A percentile compares a stretch with the other conserved stretches of the same genome.
Conservation (phyloP, 2,329 filamentous ascomycete genomes). For the Cucurbitaria berberidis region DNA sequence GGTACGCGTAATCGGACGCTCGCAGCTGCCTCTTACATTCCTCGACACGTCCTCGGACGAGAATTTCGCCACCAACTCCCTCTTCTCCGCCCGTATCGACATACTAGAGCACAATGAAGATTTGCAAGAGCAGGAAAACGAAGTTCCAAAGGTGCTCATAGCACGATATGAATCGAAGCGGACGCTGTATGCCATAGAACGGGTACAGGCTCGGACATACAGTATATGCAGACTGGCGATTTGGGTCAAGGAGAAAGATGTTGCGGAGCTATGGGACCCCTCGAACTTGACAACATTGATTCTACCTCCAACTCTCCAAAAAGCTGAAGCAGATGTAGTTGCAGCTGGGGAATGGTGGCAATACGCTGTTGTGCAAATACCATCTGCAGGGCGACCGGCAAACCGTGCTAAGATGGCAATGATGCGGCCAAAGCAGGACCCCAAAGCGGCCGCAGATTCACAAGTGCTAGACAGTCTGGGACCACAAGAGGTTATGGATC, state of each 20-base stretch:
- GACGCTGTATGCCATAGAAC: slow-evolving; percentile 80
- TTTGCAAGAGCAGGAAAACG: slow-evolving; percentile 2
- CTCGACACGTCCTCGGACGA: slow-evolving; percentile 41
- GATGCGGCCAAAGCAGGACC: slow-evolving; percentile 28
- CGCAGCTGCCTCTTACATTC: slow-evolving; percentile 47
- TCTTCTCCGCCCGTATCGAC: slow-evolving; percentile 45
- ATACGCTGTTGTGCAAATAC: slow-evolving; percentile 29
- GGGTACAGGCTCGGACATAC: slow-evolving; percentile 66
- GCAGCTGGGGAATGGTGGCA: slow-evolving; percentile 40
- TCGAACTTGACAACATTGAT: slow-evolving; percentile 57
- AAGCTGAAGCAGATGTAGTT: not conserved
- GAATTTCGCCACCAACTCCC: slow-evolving; percentile 31
- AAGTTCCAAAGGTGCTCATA: slow-evolving; percentile 39
- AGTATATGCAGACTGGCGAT: slow-evolving; percentile 70
- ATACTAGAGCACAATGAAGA: slow-evolving; percentile 34
- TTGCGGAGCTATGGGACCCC: slow-evolving; percentile 49
- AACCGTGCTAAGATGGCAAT: slow-evolving; percentile 40
- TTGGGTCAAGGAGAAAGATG: slow-evolving; percentile 67
- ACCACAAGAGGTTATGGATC: slow-evolving; percentile 1
- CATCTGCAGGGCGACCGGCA: slow-evolving; percentile 18
- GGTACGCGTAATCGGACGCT: slow-evolving; percentile 43
- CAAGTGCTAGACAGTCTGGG: not conserved
- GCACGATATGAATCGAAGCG: slow-evolving; percentile 59
- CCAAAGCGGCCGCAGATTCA: slow-evolving; percentile 5
- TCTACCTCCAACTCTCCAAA: slow-evolving; percentile 62